Conservation (phyloP, 305 asterid species). For the Fraxinus paxiana region DNA sequence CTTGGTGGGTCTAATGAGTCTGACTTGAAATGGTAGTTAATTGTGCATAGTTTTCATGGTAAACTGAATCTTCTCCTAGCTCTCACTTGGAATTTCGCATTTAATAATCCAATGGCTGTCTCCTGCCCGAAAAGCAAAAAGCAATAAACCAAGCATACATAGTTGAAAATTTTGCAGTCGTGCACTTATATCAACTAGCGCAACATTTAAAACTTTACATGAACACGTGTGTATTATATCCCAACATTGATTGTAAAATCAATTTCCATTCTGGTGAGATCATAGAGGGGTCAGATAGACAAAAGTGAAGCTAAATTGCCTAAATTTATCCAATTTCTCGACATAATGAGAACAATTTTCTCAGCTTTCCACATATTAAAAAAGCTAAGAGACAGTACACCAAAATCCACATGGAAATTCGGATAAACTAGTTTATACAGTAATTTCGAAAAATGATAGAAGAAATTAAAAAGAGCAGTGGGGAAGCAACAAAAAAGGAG, state of each 20-base stretch:
- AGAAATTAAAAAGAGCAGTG: not conserved
- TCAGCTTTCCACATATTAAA: not conserved
- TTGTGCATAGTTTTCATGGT: not conserved
- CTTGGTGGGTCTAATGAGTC: not conserved
- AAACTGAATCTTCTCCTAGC: not conserved
- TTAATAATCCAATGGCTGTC: not conserved
- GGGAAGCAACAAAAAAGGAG: not conserved
- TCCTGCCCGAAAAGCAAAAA: not conserved
- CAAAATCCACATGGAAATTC: not conserved
- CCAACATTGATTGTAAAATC: conserved; percentile 1
- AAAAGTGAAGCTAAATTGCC: conserved; percentile 11
- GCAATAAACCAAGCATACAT: not conserved
- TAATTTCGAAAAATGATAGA: not conserved
- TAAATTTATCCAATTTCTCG: conserved; percentile 3
- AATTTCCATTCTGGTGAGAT: conserved; percentile 16
- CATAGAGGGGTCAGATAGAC: not conserved
- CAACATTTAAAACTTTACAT: not conserved
- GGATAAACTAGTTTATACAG: conserved; percentile 16
- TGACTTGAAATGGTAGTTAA: not conserved
- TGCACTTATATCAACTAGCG: not conserved
- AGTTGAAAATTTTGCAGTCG: not conserved
- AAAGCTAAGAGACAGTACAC: not conserved
- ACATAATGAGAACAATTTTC: not conserved
- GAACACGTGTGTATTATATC: not conserved
- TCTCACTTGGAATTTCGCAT: not conserved